Base-by-base conservation (phyloP, 129 eudicot species). In the Flaveria trinervia region DNA sequence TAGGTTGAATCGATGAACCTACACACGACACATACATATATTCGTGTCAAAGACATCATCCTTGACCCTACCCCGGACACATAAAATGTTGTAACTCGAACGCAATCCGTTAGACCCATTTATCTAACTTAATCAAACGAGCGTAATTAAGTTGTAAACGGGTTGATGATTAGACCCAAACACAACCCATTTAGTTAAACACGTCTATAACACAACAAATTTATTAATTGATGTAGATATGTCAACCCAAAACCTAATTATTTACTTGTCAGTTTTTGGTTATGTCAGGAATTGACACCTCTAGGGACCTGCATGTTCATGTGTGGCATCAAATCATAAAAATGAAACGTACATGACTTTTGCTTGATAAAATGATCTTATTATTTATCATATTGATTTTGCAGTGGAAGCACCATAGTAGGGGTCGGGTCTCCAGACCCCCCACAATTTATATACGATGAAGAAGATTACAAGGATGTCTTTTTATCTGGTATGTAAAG, bases 391-490 rank as follows among this genome's bases (percentile, higher is more conserved):
- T 76, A 57, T 50, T 55, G 59, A 7, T 69, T 41, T 77, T 85
- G 81, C 90, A 94, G 98, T 78, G 98, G 98, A 81, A 94, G 98
- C 86, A 94, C 98, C 36, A 94, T 94, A 71, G 98, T 94, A 71
- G 98, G 98, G 28, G 85, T 94, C 51, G 98, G 98, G 67, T 89
- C 97, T 81, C 97, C 97, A 0, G 96, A 94, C 55, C 97, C 97
- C 50, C 98, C 98, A 36, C 96, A 91, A 26, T 94, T 94, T 77
- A 61, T 94, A 54, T 94, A 94, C 65, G 98, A 94, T 70, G 97
- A 94, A 72, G 98, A 91, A 43, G 97, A 89, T 79, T 94, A 94
- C 82, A 86, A 94, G 82, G 93, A 94, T 26, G 97, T 91, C 70
- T 94, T 94, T 74, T 50, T 91, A 49, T 94, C 98, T 39, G 98